Evolutionary conservation across 768 basidiomycete genomes (phyloP).

Genomic region (Suillus subluteus): DNA sequence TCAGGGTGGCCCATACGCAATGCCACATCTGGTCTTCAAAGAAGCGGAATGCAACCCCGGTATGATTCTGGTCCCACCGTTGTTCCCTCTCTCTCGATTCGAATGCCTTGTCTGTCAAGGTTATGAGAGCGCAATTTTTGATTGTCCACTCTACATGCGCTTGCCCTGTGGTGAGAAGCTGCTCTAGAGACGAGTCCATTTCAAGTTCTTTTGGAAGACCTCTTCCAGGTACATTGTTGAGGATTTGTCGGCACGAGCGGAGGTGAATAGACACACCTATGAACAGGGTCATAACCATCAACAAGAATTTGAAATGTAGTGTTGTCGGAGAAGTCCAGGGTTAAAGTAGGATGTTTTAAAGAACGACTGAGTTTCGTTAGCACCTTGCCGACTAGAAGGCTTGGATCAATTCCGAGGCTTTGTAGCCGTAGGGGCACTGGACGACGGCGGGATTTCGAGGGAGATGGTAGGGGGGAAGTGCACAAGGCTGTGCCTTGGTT

Average conservation of each 20-base stretch:
- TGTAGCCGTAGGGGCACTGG: constrained; percentile 40
- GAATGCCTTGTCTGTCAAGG: constrained; percentile 62
- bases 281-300: constrained; percentile 62
- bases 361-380: constrained; percentile 46
- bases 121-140: constrained; percentile 55
- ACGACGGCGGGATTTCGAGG: constrained; percentile 31
- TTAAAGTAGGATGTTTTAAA: constrained; percentile 47
- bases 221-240: constrained; percentile 14
- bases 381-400: constrained; percentile 47
- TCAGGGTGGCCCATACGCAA: constrained; percentile 65
- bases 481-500: constrained; percentile 17
- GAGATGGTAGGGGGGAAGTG: constrained; percentile 24
- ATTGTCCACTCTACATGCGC: constrained; percentile 44
- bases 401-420: constrained; percentile 43
- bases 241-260: not conserved
- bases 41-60: constrained; percentile 57
- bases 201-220: constrained; percentile 65
- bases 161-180: constrained; percentile 43
- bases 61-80: constrained; percentile 41
- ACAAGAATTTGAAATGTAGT: constrained; percentile 55
- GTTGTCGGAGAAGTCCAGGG: constrained; percentile 50
- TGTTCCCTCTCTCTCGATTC: constrained; percentile 37
- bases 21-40: constrained; percentile 54
- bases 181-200: constrained; percentile 46
- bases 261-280: constrained; percentile 33